These are phyloP conservation scores for Mucor plumbeus DNA, from an alignment of 371 early-diverging fungal genomes.

Conservation along the genomic window DNA sequence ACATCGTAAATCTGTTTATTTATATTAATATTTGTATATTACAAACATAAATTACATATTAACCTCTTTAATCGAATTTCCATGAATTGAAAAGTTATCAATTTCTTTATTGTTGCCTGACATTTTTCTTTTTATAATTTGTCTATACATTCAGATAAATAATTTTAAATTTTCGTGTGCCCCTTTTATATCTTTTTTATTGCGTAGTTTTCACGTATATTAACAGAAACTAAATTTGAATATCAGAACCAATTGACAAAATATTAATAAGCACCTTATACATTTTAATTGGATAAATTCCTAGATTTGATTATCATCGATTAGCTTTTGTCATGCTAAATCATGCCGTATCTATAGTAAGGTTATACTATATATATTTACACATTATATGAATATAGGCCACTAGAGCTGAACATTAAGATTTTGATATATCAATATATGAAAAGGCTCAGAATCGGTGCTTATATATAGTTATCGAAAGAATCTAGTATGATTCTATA, in stretches of 20 bases:
- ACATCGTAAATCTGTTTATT: slow-evolving; percentile 42
- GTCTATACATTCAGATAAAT: slow-evolving; percentile 8
- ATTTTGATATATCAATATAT: too few species aligned
- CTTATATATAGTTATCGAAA: too few species aligned
- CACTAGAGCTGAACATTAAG: too few species aligned
- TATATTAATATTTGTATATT: not conserved
- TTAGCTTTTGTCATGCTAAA: too few species aligned
- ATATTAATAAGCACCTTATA: not conserved
- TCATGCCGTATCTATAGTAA: too few species aligned
- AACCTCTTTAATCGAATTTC: slow-evolving; percentile 42
- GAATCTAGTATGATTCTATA: too few species aligned
- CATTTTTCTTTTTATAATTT: slow-evolving; percentile 16
- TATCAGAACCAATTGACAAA: not conserved
- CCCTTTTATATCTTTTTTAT: slow-evolving; percentile 7
- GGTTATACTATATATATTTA: too few species aligned
- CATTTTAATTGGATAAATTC: not conserved
- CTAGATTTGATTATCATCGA: not conserved
- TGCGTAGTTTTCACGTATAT: not conserved
- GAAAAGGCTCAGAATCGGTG: too few species aligned
- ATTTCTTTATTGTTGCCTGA: slow-evolving; percentile 12
- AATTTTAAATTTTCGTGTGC: not conserved
- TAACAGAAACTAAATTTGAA: not conserved
- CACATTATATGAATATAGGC: too few species aligned
- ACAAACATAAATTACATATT: not conserved
- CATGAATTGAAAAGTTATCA: slow-evolving; percentile 53